Percentiles rank a stretch among this genome's conserved stretches.
phyloP scores from a whole-genome alignment of 2,329 filamentous ascomycete genomes.

The Calycina herbarum region DNA sequence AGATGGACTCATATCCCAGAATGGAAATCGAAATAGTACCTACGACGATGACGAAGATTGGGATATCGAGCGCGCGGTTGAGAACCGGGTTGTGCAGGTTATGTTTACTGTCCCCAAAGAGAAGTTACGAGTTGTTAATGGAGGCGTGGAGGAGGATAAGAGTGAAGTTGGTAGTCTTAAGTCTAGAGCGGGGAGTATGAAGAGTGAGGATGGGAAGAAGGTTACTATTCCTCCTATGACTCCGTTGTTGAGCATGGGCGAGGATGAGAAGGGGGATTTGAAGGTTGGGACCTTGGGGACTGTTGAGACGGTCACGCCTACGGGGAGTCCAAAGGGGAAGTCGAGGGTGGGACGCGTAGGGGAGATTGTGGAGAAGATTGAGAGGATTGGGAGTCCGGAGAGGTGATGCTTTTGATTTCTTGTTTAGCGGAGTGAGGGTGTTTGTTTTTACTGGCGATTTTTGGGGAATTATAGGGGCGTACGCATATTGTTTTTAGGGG shows the following conservation, averaged over 20 bases:
- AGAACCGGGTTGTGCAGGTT: constrained; percentile 71
- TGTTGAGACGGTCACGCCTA: not conserved
- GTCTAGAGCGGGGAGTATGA: constrained; percentile 29
- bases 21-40: constrained; percentile 19
- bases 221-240: not conserved
- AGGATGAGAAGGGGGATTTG: not conserved
- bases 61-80: constrained; percentile 74
- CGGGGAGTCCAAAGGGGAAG: constrained; percentile 18
- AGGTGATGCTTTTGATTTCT: not conserved
- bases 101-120: constrained; percentile 95
- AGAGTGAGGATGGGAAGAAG: constrained; percentile 16
- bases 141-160: constrained; percentile 53
- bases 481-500: not conserved
- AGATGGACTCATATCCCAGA: not conserved
- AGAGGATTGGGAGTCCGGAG: constrained; percentile 24
- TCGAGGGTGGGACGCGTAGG: constrained; percentile 22
- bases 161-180: constrained; percentile 41
- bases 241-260: not conserved
- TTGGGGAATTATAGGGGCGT: not conserved
- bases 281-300: not conserved
- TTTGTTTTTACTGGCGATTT: not conserved
- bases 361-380: constrained; percentile 34
- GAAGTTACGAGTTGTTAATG: constrained; percentile 85
- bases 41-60: constrained; percentile 54
- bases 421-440: not conserved